Base-by-base conservation (phyloP, 2,329 filamentous ascomycete species). In the Dothistroma septosporum region DNA sequence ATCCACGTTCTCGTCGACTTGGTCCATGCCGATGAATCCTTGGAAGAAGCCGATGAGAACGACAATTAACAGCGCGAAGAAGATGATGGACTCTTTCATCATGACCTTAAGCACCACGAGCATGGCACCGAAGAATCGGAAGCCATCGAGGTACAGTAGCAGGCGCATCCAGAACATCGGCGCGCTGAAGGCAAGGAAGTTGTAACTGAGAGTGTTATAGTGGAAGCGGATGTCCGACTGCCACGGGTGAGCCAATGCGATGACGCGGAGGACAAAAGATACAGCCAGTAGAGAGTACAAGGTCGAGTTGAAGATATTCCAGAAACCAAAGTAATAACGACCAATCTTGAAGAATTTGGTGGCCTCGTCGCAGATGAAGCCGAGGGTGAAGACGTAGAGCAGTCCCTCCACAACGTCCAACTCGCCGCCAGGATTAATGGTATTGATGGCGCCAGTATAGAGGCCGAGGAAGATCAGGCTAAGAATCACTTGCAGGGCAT, bases 71-170 rank as follows among this genome's bases (percentile, higher is more conserved):
- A 99, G 82, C 0, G 92, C 91, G 71, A 99, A 99, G 81, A 99
- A 99, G 66, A 97, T 97, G 68, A 97, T 81, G 0, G 90, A 95
- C 75, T 83, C 81, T 60, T 79, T 76, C 79, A 83, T 83, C 81
- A 83, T 82, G 66, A 81, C 79, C 75, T 97, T 96, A 49, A 99
- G 81, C 1, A 99, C 92, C 1, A 99, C 93, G 0, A 99, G 84
- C 94, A 99, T 99, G 54, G 93, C 92, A 24, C 94, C 94, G 70
- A 99, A 99, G 80, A 99, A 99, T 58, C 90, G 87, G 82, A 96
- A 85, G 0, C 89, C 91, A 76, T 99, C 94, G 19, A 99, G 85
- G 73, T 97, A 99, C 7, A 99, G 84, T 64, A 99, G 78, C 61
- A 99, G 82, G 4, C 94, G 89, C 72, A 87, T 89, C 93, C 94